phyloP scores from a whole-genome alignment of 2,329 filamentous ascomycete genomes.

The Zalaria obscura region DNA sequence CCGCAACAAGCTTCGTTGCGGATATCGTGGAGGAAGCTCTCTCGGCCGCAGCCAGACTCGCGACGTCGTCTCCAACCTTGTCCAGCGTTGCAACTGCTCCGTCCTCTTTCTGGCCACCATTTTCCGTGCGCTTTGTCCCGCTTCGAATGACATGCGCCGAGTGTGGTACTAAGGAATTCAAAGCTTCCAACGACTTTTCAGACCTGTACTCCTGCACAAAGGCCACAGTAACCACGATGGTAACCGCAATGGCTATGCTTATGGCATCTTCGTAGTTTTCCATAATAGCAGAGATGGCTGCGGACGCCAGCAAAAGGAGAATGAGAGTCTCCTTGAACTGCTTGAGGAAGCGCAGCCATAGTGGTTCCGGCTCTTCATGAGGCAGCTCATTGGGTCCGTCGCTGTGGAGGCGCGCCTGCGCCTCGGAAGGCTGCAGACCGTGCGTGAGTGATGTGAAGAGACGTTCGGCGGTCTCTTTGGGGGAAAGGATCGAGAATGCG shows the following conservation, averaged over 20 bases:
- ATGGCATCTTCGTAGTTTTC: conserved; percentile 90
- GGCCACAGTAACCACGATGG: conserved; percentile 89
- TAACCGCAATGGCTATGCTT: conserved; percentile 90
- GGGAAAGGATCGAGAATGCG: conserved; percentile 51
- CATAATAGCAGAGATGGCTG: conserved; percentile 74
- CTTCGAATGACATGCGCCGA: conserved; percentile 81
- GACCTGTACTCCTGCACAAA: conserved; percentile 97
- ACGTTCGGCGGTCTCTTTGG: conserved; percentile 61
- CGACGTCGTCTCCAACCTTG: not conserved
- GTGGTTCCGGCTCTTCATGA: conserved; percentile 79
- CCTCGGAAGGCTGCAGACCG: conserved; percentile 70
- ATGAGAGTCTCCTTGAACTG: conserved; percentile 97
- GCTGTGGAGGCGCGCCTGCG: conserved; percentile 60
- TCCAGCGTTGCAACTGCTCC: not conserved
- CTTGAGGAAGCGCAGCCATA: conserved; percentile 90
- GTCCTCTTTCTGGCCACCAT: conserved; percentile 7
- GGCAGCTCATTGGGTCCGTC: conserved; percentile 91
- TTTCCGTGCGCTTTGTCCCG: conserved; percentile 5
- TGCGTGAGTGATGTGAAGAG: conserved; percentile 71
- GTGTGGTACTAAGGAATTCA: conserved; percentile 88
- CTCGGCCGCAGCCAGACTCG: conserved; percentile 46
- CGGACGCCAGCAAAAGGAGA: conserved; percentile 76
- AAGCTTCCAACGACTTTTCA: conserved; percentile 89
- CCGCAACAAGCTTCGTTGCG: conserved; percentile 75
- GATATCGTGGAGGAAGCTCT: conserved; percentile 71